These are phyloP conservation scores for Nyctanthes arbortristis DNA, from an alignment of 257 asterid genomes.

Conservation along the genomic window DNA sequence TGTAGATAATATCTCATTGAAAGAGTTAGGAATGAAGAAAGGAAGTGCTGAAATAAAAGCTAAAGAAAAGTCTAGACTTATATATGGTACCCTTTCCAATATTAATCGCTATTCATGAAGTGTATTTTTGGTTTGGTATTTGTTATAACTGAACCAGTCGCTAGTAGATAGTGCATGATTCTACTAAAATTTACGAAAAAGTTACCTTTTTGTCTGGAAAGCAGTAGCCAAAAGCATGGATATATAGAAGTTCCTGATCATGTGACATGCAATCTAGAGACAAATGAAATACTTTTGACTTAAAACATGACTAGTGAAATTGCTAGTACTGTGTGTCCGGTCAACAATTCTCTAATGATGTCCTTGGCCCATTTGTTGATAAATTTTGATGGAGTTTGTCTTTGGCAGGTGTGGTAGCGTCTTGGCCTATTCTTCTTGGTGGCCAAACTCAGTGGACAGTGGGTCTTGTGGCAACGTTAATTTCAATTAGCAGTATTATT, in stretches of 20 bases:
- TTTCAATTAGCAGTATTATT: conserved; percentile 82
- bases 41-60: neutral
- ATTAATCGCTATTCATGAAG: neutral
- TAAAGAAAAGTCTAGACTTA: conserved; percentile 1
- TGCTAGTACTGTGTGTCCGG: conserved; percentile 10
- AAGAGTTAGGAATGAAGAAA: neutral
- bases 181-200: neutral
- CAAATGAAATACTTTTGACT: neutral
- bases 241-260: neutral
- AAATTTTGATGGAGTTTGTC: conserved; percentile 3
- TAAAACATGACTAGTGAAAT: conserved; percentile 9
- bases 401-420: conserved; percentile 58
- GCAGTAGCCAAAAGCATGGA: neutral
- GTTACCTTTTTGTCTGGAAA: neutral
- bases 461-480: conserved; percentile 95
- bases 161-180: neutral
- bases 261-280: neutral
- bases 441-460: conserved; percentile 94
- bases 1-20: neutral
- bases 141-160: neutral
- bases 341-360: neutral
- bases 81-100: neutral
- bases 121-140: neutral
- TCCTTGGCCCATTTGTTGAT: too few species aligned
- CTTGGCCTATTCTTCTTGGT: conserved; percentile 91